These are phyloP conservation scores for Quercus cerris DNA, from an alignment of 306 rosid species.

Conservation along the genomic window DNA sequence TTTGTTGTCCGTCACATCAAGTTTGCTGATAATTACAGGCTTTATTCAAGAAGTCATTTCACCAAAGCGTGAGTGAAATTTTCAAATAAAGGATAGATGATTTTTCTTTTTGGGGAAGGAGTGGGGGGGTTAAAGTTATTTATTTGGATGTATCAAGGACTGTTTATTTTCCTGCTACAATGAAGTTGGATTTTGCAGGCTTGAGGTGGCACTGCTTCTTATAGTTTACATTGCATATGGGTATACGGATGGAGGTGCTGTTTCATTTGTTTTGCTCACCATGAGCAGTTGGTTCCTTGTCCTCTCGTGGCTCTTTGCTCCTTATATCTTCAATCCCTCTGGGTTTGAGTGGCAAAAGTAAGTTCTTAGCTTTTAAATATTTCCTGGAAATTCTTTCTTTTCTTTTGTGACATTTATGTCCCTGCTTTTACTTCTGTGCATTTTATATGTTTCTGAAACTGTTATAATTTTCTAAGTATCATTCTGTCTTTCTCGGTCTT, in stretches of 20 bases:
- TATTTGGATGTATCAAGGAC: neutral
- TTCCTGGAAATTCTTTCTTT: neutral
- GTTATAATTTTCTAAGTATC: conserved; percentile 2
- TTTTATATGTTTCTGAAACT: neutral
- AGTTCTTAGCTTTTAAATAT: conserved; percentile 24
- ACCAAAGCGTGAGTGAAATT: conserved; percentile 82
- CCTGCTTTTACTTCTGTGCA: neutral
- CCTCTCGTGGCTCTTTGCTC: conserved; percentile 97
- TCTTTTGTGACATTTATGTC: neutral
- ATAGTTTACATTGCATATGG: conserved; percentile 83
- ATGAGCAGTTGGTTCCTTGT: conserved; percentile 99
- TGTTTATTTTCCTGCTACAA: neutral
- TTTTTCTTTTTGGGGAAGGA: neutral
- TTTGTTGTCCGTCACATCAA: conserved; percentile 91
- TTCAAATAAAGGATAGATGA: conserved; percentile 6
- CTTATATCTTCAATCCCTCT: conserved; percentile 95
- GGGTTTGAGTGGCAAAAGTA: conserved; percentile 99
- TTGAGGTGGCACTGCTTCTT: conserved; percentile 88
- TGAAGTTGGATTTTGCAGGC: conserved; percentile 46
- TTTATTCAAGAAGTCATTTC: conserved; percentile 94
- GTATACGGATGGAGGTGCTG: conserved; percentile 75
- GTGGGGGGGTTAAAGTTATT: conserved; percentile 4
- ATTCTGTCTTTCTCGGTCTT: neutral
- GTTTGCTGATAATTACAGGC: conserved; percentile 95
- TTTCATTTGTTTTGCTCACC: conserved; percentile 72